These are phyloP conservation scores for Tolypocladium endophyticum DNA, from an alignment of 2,329 filamentous ascomycete genomes.

Conservation along the genomic window DNA sequence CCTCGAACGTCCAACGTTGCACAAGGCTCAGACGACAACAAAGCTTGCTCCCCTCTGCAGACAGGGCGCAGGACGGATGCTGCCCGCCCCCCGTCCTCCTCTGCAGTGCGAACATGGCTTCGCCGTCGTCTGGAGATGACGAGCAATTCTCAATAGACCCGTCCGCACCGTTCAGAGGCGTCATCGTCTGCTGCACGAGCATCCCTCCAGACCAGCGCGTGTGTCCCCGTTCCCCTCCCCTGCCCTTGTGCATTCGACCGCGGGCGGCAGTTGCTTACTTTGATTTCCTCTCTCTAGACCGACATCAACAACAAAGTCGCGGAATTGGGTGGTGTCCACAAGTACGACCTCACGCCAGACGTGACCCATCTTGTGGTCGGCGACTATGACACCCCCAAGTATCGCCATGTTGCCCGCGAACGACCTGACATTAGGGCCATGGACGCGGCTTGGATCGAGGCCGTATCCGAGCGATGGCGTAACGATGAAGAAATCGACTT, in stretches of 20 bases:
- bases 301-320: conserved; percentile 53
- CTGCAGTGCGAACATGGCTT: conserved; percentile 14
- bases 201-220: conserved; percentile 72
- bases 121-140: conserved; percentile 12
- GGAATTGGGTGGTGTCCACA: conserved; percentile 80
- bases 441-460: conserved; percentile 73
- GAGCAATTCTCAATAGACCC: conserved; percentile 35
- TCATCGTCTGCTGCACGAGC: conserved; percentile 81
- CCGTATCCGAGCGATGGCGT: conserved; percentile 71
- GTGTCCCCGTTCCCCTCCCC: conserved; percentile 18
- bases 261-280: not conserved
- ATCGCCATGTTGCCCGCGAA: conserved; percentile 86
- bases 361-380: conserved; percentile 92
- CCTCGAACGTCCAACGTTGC: not conserved
- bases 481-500: conserved; percentile 70
- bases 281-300: conserved; percentile 19
- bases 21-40: not conserved
- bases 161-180: conserved; percentile 55
- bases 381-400: conserved; percentile 82
- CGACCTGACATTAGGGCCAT: conserved; percentile 79
- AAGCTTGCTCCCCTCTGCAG: not conserved
- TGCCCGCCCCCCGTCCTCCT: not conserved
- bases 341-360: conserved; percentile 87
- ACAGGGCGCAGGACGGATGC: not conserved
- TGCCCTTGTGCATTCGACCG: not conserved